Percentiles rank a stretch among this genome's conserved stretches.
phyloP scores from a whole-genome alignment of 2,329 filamentous ascomycete species.

The Ophiostoma novo-ulmi region DNA sequence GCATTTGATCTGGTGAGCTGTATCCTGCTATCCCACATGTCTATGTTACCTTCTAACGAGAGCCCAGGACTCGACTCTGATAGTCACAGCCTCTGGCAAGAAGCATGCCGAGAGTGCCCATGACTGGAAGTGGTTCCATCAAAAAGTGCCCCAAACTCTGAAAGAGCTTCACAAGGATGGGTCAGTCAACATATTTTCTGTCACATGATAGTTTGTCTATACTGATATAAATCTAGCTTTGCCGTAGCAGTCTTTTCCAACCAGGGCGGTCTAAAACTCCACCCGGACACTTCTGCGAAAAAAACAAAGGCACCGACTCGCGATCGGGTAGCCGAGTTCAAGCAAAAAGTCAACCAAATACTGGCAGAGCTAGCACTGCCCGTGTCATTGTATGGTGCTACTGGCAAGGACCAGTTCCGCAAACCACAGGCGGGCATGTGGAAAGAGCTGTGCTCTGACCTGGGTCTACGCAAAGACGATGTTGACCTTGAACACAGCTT shows the following conservation, averaged over 20 bases:
- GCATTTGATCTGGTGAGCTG: constrained; percentile 59
- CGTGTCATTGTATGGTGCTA: constrained; percentile 78
- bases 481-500: constrained; percentile 69
- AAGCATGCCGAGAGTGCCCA: constrained; percentile 63
- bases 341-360: constrained; percentile 67
- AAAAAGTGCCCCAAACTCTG: constrained; percentile 61
- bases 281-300: constrained; percentile 45
- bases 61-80: constrained; percentile 75
- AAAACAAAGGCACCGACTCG: constrained; percentile 43
- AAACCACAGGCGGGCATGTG: constrained; percentile 92
- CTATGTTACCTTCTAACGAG: too few relatives aligned
- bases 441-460: constrained; percentile 56
- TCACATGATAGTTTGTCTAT: background rate
- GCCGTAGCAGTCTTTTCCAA: constrained; percentile 79
- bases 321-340: constrained; percentile 72
- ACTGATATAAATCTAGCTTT: constrained; percentile 21
- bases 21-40: background rate
- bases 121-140: constrained; percentile 96
- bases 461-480: constrained; percentile 42
- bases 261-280: constrained; percentile 75
- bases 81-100: constrained; percentile 74
- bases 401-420: constrained; percentile 71
- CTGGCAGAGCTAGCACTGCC: constrained; percentile 70
- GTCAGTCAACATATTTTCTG: constrained; percentile 37
- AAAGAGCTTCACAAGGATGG: constrained; percentile 65